Conservation (phyloP, 805 yeast genomes). For the Candida andamanensis region DNA sequence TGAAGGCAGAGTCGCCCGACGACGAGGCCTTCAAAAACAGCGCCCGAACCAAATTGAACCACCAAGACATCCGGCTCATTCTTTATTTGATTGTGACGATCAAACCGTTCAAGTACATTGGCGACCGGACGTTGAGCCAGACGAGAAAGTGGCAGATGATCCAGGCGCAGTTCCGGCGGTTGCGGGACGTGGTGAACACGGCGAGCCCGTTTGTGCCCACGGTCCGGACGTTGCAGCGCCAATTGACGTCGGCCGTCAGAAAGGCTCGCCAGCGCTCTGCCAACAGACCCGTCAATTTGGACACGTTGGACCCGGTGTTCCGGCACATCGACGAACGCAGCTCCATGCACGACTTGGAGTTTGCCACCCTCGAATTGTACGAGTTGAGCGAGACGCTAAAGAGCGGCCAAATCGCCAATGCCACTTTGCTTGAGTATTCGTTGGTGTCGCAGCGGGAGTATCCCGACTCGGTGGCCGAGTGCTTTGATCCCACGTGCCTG, state of each 20-base stretch:
- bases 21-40: background rate
- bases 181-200: constrained; percentile 8
- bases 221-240: constrained; percentile 33
- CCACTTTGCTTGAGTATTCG: constrained; percentile 5
- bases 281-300: constrained; percentile 1
- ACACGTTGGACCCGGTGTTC: constrained; percentile 8
- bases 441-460: constrained; percentile 2
- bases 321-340: constrained; percentile 15
- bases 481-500: background rate
- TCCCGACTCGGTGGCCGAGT: background rate
- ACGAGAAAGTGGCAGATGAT: constrained; percentile 33
- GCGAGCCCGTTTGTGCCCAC: constrained; percentile 20
- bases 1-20: too few relatives aligned
- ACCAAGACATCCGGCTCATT: constrained; percentile 24
- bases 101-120: constrained; percentile 34
- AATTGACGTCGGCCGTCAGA: constrained; percentile 26
- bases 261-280: constrained; percentile 16
- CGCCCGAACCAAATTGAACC: constrained; percentile 22
- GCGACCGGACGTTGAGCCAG: constrained; percentile 27
- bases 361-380: constrained; percentile 21
- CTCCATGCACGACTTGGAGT: constrained; percentile 23
- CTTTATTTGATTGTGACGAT: constrained; percentile 24
- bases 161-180: constrained; percentile 19
- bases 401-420: constrained; percentile 18
- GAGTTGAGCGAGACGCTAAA: constrained; percentile 29